phyloP scores from a whole-genome alignment of 2,329 filamentous ascomycete species.

The Cordyceps cicadae region DNA sequence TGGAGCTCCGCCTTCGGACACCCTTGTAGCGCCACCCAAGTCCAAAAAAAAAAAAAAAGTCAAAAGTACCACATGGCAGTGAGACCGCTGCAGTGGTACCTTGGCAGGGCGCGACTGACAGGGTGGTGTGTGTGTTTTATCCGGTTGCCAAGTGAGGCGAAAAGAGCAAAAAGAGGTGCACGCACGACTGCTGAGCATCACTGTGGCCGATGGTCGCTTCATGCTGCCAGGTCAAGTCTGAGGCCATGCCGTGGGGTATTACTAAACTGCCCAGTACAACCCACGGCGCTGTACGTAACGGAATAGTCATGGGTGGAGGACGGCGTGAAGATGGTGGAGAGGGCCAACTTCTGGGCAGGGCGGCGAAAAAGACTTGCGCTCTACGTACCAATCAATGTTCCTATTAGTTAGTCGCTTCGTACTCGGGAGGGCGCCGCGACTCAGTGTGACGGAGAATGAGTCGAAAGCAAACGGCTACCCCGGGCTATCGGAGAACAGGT shows the following conservation, averaged over 20 bases:
- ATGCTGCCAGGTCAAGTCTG: too few relatives aligned
- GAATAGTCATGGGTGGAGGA: neutral
- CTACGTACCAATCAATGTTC: too few relatives aligned
- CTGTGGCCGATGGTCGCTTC: neutral
- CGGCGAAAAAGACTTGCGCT: too few relatives aligned
- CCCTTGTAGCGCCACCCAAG: neutral
- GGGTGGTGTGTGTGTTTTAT: neutral
- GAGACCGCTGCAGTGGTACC: neutral
- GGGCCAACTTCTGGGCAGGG: too few relatives aligned
- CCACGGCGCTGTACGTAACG: neutral
- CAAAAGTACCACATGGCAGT: neutral
- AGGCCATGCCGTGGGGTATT: neutral
- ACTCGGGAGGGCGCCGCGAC: neutral
- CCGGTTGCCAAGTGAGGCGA: neutral
- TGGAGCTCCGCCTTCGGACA: constrained; percentile 10
- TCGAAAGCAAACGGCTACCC: neutral
- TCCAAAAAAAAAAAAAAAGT: neutral
- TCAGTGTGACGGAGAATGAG: constrained; percentile 8
- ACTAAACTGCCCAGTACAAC: neutral
- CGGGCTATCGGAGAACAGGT: neutral
- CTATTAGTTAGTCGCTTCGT: too few relatives aligned
- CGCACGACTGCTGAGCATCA: neutral
- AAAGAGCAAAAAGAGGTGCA: neutral
- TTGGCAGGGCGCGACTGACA: constrained; percentile 3
- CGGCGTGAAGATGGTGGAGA: neutral